These are phyloP conservation scores for Terana coerulea DNA, from an alignment of 768 basidiomycete species.

Conservation along the genomic window DNA sequence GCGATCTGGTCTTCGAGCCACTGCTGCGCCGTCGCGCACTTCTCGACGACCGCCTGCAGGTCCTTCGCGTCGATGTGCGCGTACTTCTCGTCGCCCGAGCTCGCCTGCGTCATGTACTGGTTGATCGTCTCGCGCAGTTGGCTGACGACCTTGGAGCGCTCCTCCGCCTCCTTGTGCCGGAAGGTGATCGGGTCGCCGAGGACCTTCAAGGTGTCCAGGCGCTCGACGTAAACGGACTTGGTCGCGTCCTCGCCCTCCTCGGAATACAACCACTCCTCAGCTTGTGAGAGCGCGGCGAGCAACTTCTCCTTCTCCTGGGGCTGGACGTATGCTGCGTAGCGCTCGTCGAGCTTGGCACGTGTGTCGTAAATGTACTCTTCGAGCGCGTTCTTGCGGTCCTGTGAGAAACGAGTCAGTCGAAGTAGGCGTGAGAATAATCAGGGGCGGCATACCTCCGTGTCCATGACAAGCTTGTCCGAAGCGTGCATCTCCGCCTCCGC, in stretches of 20 bases:
- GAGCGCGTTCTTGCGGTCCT: slow-evolving; percentile 98
- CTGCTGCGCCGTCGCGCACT: slow-evolving; percentile 84
- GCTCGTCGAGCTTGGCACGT: slow-evolving; percentile 87
- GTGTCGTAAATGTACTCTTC: slow-evolving; percentile 99
- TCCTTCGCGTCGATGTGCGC: slow-evolving; percentile 89
- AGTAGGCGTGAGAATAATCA: background rate
- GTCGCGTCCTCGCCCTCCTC: slow-evolving; percentile 95
- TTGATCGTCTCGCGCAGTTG: slow-evolving; percentile 87
- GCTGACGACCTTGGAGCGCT: slow-evolving; percentile 67
- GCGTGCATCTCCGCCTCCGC: slow-evolving; percentile 86
- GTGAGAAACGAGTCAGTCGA: slow-evolving; percentile 9
- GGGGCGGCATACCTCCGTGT: slow-evolving; percentile 76
- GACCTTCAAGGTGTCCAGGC: slow-evolving; percentile 78
- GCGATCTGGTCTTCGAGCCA: slow-evolving; percentile 94
- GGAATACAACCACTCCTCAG: slow-evolving; percentile 96
- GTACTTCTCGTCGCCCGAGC: slow-evolving; percentile 80
- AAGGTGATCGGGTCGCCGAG: slow-evolving; percentile 84
- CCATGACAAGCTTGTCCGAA: slow-evolving; percentile 92
- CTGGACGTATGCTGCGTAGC: slow-evolving; percentile 75
- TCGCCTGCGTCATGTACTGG: slow-evolving; percentile 79
- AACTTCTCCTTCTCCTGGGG: slow-evolving; percentile 72
- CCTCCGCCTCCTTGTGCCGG: slow-evolving; percentile 81
- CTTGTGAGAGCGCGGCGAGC: slow-evolving; percentile 61
- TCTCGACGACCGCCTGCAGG: slow-evolving; percentile 83
- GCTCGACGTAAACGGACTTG: slow-evolving; percentile 90